A percentile compares a stretch with the other conserved stretches of the same genome.
phyloP scores from a whole-genome alignment of 345 rosid species.

The Kernera saxatilis region DNA sequence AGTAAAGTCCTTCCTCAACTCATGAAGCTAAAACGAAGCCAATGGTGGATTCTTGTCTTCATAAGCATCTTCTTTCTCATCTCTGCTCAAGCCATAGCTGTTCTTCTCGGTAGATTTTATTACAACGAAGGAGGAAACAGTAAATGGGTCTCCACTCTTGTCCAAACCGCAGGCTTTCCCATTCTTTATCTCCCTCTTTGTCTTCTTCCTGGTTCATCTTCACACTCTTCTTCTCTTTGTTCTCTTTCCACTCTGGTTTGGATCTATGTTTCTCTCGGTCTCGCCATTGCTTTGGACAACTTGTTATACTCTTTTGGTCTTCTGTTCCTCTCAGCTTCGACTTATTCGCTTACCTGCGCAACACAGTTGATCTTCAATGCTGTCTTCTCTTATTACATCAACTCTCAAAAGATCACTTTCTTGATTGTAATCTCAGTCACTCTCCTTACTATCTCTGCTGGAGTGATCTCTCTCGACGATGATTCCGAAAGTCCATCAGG shows the following conservation, averaged over 20 bases:
- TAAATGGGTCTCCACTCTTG: slow-evolving; percentile 30
- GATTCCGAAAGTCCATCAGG: slow-evolving; percentile 51
- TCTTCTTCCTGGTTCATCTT: slow-evolving; percentile 42
- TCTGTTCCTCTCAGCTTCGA: slow-evolving; percentile 63
- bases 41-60: slow-evolving; percentile 57
- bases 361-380: slow-evolving; percentile 76
- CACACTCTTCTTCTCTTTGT: slow-evolving; percentile 33
- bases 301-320: slow-evolving; percentile 68
- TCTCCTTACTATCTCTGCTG: slow-evolving; percentile 67
- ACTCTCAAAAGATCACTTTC: slow-evolving; percentile 65
- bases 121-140: slow-evolving; percentile 28
- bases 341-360: slow-evolving; percentile 74
- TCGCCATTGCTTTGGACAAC: slow-evolving; percentile 56
- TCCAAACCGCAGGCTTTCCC: slow-evolving; percentile 50
- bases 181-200: slow-evolving; percentile 51
- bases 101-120: slow-evolving; percentile 30
- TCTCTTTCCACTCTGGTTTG: slow-evolving; percentile 29
- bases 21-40: slow-evolving; percentile 37
- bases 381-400: slow-evolving; percentile 66
- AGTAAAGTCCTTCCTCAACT: slow-evolving; percentile 5
- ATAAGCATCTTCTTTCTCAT: slow-evolving; percentile 38
- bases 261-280: slow-evolving; percentile 59
- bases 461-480: slow-evolving; percentile 56
- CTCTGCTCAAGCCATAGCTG: slow-evolving; percentile 62
- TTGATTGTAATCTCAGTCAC: slow-evolving; percentile 53